A percentile compares a stretch with the other conserved stretches of the same genome.
These are phyloP conservation scores for Nemania abortiva DNA, from an alignment of 2,329 filamentous ascomycete genomes.

Conservation along the genomic window DNA sequence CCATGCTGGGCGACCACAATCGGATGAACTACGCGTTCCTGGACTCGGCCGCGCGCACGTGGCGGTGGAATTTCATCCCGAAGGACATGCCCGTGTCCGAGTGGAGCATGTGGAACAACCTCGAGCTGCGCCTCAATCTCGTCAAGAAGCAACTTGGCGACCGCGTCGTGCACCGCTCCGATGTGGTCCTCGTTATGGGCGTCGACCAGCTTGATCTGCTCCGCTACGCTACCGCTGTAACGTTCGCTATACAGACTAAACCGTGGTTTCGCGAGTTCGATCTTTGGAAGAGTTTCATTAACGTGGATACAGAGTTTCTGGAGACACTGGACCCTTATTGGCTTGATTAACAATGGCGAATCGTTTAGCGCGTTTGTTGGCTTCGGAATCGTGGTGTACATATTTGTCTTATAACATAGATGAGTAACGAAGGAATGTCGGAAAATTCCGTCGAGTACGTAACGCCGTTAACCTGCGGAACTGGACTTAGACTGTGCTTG, in stretches of 20 bases:
- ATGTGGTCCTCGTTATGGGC: constrained; percentile 62
- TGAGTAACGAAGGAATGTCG: no score
- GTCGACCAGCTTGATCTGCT: constrained; percentile 56
- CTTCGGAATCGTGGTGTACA: no score
- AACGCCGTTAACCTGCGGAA: no score
- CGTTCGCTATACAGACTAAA: constrained; percentile 61
- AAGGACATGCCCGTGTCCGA: constrained; percentile 45
- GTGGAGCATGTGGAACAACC: constrained; percentile 58
- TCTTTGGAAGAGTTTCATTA: constrained; percentile 64
- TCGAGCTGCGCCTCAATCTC: constrained; percentile 50
- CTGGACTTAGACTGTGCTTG: no score
- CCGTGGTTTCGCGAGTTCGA: constrained; percentile 64
- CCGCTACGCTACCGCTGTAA: constrained; percentile 54
- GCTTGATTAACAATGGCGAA: constrained; percentile 47
- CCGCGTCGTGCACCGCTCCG: constrained; percentile 56
- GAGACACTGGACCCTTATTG: constrained; percentile 56
- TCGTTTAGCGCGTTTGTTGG: neutral
- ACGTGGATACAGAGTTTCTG: constrained; percentile 60
- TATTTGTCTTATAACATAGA: no score
- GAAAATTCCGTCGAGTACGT: no score
- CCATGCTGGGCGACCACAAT: constrained; percentile 57
- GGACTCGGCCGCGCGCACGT: constrained; percentile 58
- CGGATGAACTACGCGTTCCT: constrained; percentile 54
- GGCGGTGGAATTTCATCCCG: constrained; percentile 60
- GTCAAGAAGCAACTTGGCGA: constrained; percentile 51